Evolutionary conservation across 1,284 basidiomycete genomes (phyloP).

Genomic region (Phaffia rhodozyma): DNA sequence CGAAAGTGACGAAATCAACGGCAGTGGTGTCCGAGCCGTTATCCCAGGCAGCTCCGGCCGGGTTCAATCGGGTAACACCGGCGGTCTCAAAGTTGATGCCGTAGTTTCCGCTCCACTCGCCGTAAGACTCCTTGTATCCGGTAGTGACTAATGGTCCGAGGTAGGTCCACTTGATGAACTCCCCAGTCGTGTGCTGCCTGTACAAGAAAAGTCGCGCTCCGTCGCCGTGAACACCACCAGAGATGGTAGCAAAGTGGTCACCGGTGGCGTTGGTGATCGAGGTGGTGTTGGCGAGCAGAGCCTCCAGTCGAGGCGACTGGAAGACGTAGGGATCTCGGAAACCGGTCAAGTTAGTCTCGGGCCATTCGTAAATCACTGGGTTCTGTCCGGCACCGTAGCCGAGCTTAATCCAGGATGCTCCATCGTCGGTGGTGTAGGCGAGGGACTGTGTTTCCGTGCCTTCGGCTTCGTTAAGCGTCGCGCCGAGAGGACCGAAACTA

Average conservation of each 20-base stretch:
- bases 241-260: slow-evolving; percentile 20
- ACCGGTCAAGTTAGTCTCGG: slow-evolving; percentile 17
- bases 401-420: slow-evolving; percentile 24
- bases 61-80: slow-evolving; percentile 20
- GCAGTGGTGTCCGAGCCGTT: slow-evolving; percentile 15
- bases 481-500: slow-evolving; percentile 21
- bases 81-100: slow-evolving; percentile 23
- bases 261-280: slow-evolving; percentile 14
- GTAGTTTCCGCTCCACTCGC: slow-evolving; percentile 21
- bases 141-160: slow-evolving; percentile 19
- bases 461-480: slow-evolving; percentile 20
- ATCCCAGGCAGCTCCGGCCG: slow-evolving; percentile 19
- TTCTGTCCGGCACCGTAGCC: slow-evolving; percentile 20
- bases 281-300: slow-evolving; percentile 17
- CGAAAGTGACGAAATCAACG: slow-evolving; percentile 21
- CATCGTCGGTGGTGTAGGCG: slow-evolving; percentile 24
- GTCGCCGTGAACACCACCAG: slow-evolving; percentile 21
- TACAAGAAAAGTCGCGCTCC: slow-evolving; percentile 24
- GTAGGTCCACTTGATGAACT: slow-evolving; percentile 22
- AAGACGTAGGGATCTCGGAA: slow-evolving; percentile 26
- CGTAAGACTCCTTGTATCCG: slow-evolving; percentile 6
- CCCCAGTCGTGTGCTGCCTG: slow-evolving; percentile 21
- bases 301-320: slow-evolving; percentile 19
- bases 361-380: slow-evolving; percentile 23
- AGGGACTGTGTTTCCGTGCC: slow-evolving; percentile 22